Evolutionary conservation across 2,329 filamentous ascomycete genomes (phyloP).

Genomic region (Pseudophaeomoniella oleicola): DNA sequence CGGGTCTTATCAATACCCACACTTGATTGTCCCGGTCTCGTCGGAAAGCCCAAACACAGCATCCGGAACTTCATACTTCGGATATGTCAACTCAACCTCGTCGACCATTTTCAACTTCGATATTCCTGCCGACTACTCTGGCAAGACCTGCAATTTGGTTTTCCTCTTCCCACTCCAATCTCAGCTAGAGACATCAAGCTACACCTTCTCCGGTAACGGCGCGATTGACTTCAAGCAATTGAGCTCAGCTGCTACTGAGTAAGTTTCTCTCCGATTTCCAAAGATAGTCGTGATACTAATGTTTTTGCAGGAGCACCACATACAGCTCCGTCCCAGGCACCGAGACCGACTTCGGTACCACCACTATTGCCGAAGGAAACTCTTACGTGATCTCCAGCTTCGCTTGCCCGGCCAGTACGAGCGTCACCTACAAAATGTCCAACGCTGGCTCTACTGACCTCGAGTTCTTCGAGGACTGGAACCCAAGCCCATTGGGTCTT

Average conservation of each 20-base stretch:
- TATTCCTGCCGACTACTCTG: conserved; percentile 36
- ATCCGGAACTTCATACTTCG: conserved; percentile 39
- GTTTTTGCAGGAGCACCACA: conserved; percentile 29
- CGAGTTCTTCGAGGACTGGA: conserved; percentile 51
- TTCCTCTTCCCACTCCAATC: conserved; percentile 48
- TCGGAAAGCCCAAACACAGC: conserved; percentile 35
- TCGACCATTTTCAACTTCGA: conserved; percentile 57
- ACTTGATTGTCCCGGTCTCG: conserved; percentile 47
- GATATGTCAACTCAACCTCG: conserved; percentile 35
- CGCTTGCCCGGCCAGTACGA: conserved; percentile 38
- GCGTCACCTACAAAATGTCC: conserved; percentile 38
- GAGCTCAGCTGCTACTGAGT: conserved; percentile 22
- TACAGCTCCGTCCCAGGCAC: conserved; percentile 36
- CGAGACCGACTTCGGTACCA: conserved; percentile 26
- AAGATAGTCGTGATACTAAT: background rate
- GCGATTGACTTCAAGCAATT: conserved; percentile 37
- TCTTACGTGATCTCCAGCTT: conserved; percentile 38
- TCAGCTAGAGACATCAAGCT: conserved; percentile 43
- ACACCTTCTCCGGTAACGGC: conserved; percentile 40
- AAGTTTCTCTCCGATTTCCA: background rate
- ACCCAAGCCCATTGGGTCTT: conserved; percentile 17
- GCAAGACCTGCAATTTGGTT: conserved; percentile 45
- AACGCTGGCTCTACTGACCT: conserved; percentile 33
- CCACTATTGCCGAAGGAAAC: conserved; percentile 34
- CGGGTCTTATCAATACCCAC: conserved; percentile 37